Evolutionary conservation across 2,329 filamentous ascomycete species (phyloP).

Genomic region (Exophiala viscosa): DNA sequence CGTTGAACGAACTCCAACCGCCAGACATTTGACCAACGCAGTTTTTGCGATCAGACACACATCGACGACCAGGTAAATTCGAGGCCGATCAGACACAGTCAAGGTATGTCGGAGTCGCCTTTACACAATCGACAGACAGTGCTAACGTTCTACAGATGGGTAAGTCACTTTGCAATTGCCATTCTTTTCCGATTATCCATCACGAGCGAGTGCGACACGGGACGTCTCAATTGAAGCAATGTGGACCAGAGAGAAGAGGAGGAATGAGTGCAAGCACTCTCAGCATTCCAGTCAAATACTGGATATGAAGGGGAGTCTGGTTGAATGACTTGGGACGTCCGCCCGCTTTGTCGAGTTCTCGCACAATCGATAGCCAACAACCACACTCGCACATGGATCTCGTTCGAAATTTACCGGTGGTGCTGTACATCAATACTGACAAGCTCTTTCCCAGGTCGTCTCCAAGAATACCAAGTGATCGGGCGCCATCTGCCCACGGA

Average conservation of each 20-base stretch:
- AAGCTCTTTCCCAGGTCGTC: constrained; percentile 68
- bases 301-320: too few relatives aligned
- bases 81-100: constrained; percentile 31
- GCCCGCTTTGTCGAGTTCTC: too few relatives aligned
- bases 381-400: too few relatives aligned
- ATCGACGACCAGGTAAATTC: constrained; percentile 38
- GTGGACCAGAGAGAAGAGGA: too few relatives aligned
- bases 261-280: too few relatives aligned
- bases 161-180: constrained; percentile 45
- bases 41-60: constrained; percentile 15
- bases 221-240: too few relatives aligned
- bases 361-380: too few relatives aligned
- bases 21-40: neutral
- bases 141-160: constrained; percentile 53
- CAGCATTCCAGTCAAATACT: too few relatives aligned
- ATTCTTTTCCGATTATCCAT: too few relatives aligned
- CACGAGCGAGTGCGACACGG: too few relatives aligned
- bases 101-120: constrained; percentile 45
- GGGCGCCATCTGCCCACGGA: constrained; percentile 98
- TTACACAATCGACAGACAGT: constrained; percentile 22
- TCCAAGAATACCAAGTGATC: constrained; percentile 99
- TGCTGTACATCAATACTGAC: constrained; percentile 10
- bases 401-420: too few relatives aligned
- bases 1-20: constrained; percentile 3
- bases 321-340: too few relatives aligned